Conservation (phyloP, 148 eudicot genomes). For the Rhododendron ferrugineum region DNA sequence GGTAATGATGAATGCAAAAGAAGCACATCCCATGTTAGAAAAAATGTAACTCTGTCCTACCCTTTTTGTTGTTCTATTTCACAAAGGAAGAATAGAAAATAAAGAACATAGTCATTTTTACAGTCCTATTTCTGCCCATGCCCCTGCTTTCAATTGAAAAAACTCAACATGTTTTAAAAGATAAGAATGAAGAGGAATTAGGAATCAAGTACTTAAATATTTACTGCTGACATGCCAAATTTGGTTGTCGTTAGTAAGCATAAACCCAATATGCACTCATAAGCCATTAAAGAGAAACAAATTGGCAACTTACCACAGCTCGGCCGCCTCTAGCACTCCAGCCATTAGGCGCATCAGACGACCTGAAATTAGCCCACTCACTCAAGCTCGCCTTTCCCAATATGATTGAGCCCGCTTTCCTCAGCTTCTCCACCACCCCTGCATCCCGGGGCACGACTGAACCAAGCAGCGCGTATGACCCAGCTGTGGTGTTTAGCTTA, state of each 20-base stretch:
- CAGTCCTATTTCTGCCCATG: not conserved
- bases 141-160: not conserved
- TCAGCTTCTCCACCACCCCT: constrained; percentile 21
- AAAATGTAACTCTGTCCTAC: not conserved
- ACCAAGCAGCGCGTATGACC: constrained; percentile 30
- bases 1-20: not conserved
- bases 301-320: constrained; percentile 20
- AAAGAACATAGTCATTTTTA: not conserved
- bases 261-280: not conserved
- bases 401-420: constrained; percentile 30
- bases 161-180: not conserved
- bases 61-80: not conserved
- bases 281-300: not conserved
- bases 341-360: constrained; percentile 12
- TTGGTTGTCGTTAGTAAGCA: not conserved
- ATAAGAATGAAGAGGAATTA: no score
- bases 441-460: constrained; percentile 27
- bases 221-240: no score
- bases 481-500: constrained; percentile 38
- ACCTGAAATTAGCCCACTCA: constrained; percentile 30
- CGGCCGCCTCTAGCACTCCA: constrained; percentile 36
- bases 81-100: not conserved
- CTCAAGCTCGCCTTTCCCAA: constrained; percentile 38
- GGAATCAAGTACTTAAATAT: not conserved
- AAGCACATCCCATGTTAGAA: not conserved